These are phyloP conservation scores for Moricandia moricandioides DNA, from an alignment of 345 rosid species.

Conservation along the genomic window DNA sequence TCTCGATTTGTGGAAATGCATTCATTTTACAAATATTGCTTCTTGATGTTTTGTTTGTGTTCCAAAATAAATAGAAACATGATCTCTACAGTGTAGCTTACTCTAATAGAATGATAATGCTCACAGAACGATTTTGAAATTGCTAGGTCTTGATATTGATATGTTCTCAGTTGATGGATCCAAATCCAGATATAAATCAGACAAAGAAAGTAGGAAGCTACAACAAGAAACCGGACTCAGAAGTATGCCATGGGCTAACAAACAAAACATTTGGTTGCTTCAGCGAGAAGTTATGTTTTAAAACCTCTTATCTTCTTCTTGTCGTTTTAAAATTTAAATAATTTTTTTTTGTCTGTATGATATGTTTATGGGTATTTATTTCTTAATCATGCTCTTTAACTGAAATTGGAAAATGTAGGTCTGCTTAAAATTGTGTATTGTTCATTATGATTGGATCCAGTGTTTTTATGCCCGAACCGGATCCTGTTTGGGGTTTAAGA, in stretches of 20 bases:
- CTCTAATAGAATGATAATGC: too few relatives aligned
- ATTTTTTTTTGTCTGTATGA: background rate
- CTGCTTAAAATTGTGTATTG: background rate
- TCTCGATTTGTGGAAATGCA: too few relatives aligned
- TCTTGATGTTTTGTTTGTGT: too few relatives aligned
- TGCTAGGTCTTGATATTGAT: too few relatives aligned
- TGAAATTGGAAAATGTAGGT: background rate
- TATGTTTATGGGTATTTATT: background rate
- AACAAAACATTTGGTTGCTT: background rate
- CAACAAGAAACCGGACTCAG: constrained; percentile 34
- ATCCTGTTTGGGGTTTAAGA: too few relatives aligned
- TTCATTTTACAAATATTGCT: too few relatives aligned
- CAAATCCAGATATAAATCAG: constrained; percentile 39
- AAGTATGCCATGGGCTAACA: constrained; percentile 35
- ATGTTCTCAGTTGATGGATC: background rate
- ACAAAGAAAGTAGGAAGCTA: constrained; percentile 23
- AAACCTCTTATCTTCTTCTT: background rate
- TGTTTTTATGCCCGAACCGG: background rate
- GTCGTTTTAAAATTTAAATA: background rate
- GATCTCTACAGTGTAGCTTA: too few relatives aligned
- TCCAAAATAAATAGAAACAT: too few relatives aligned
- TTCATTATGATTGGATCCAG: too few relatives aligned
- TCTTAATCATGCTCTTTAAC: background rate
- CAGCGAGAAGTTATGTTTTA: background rate
- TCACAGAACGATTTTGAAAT: too few relatives aligned